Conservation (phyloP, 495 filamentous ascomycete species). For the Podospora pseudopauciseta region DNA sequence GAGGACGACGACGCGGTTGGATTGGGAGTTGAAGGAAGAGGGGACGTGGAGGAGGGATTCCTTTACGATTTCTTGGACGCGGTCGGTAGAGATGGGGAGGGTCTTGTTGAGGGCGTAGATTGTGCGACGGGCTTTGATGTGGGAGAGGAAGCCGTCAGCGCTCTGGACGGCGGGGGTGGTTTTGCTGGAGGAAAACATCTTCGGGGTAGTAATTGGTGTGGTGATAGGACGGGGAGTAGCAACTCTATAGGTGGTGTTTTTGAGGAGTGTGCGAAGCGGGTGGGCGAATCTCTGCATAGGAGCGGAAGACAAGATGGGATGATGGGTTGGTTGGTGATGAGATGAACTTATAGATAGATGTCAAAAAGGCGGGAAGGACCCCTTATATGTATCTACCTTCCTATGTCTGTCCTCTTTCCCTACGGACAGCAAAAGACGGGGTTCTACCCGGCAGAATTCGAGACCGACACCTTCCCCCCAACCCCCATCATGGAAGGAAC, state of each 20-base stretch:
- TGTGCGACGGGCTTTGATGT: constrained; percentile 55
- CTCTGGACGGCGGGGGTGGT: constrained; percentile 28
- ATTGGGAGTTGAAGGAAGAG: constrained; percentile 64
- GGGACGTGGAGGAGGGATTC: constrained; percentile 54
- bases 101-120: constrained; percentile 58
- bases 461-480: not conserved
- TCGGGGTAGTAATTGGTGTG: constrained; percentile 22
- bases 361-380: not conserved
- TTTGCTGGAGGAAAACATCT: constrained; percentile 15
- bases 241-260: constrained; percentile 13
- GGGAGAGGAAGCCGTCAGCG: constrained; percentile 46
- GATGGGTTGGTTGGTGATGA: not conserved
- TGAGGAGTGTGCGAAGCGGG: constrained; percentile 5
- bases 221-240: not conserved
- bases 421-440: not conserved
- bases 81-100: constrained; percentile 45
- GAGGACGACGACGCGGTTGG: constrained; percentile 57
- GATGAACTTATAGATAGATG: not conserved
- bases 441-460: not conserved
- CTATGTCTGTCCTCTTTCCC: not conserved
- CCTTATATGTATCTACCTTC: constrained; percentile 8
- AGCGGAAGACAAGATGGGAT: not conserved
- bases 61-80: constrained; percentile 55
- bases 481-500: constrained; percentile 2
- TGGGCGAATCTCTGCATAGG: constrained; percentile 5